A percentile compares a stretch with the other conserved stretches of the same genome.
Conservation (phyloP, 169 alveolate species). For the Sarcocystis neurona region DNA sequence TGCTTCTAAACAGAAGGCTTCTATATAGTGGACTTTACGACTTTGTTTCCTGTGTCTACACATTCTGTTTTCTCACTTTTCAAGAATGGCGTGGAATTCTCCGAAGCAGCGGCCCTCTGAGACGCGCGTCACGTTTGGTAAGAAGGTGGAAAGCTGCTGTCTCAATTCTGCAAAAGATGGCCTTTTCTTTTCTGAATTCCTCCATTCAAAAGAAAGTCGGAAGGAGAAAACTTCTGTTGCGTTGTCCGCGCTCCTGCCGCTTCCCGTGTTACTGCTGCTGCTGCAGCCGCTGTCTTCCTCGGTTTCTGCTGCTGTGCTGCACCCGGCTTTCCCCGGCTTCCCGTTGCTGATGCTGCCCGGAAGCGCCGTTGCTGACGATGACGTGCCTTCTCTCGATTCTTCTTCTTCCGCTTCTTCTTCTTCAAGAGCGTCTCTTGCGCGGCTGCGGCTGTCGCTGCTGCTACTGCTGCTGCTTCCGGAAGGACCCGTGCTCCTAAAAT, state of each 20-base stretch:
- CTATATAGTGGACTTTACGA: no score
- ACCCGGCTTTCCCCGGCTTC: no score
- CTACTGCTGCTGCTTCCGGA: neutral
- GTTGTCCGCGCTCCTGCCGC: neutral
- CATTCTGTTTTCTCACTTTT: conserved; percentile 19
- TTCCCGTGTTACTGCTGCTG: no score
- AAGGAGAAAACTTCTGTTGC: neutral
- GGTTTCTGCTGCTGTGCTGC: no score
- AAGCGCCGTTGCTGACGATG: no score
- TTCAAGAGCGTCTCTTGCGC: neutral
- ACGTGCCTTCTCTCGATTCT: neutral
- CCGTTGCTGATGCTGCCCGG: no score
- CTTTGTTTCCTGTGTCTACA: no score
- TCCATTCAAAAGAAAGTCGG: conserved; percentile 11
- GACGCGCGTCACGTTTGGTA: conserved; percentile 46
- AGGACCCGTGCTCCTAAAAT: no score
- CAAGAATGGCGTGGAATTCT: conserved; percentile 49
- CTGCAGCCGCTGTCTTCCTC: no score
- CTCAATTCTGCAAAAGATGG: conserved; percentile 29
- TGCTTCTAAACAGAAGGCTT: no score
- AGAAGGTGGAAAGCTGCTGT: conserved; percentile 10
- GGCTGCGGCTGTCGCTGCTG: conserved; percentile 1
- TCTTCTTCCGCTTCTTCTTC: neutral
- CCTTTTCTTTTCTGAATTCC: neutral
- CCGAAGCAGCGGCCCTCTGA: conserved; percentile 45